A percentile compares a stretch with the other conserved stretches of the same genome.
phyloP scores from a whole-genome alignment of 805 yeast genomes.

The Torulaspora franciscae region DNA sequence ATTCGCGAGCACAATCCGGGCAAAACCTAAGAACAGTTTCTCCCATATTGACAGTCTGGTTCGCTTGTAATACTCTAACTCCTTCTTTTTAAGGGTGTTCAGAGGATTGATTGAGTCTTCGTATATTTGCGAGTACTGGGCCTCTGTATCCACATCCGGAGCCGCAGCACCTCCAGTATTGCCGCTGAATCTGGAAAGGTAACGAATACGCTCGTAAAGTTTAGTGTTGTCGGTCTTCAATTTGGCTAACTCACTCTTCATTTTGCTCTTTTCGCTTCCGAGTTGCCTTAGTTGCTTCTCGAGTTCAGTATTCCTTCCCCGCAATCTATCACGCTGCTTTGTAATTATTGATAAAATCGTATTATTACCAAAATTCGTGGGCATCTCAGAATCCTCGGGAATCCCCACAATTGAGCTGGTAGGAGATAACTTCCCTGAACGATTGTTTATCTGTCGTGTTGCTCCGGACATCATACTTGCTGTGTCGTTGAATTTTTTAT shows the following conservation, averaged over 20 bases:
- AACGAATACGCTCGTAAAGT: conserved; percentile 72
- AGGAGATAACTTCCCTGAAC: conserved; percentile 41
- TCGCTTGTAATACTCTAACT: conserved; percentile 62
- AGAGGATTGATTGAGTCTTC: conserved; percentile 80
- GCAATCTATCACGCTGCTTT: conserved; percentile 91
- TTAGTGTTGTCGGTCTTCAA: conserved; percentile 72
- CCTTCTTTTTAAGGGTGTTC: conserved; percentile 72
- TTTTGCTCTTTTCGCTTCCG: conserved; percentile 47
- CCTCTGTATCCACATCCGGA: conserved; percentile 46
- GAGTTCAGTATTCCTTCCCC: conserved; percentile 73
- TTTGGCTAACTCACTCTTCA: conserved; percentile 57
- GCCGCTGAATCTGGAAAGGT: conserved; percentile 48
- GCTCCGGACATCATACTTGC: conserved; percentile 64
- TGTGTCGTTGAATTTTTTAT: conserved; percentile 41
- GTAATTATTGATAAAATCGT: conserved; percentile 80
- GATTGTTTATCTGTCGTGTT: conserved; percentile 37
- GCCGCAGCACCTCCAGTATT: conserved; percentile 12
- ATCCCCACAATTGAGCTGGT: conserved; percentile 49
- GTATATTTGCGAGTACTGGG: conserved; percentile 56
- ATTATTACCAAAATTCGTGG: conserved; percentile 30
- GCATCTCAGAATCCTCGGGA: conserved; percentile 35
- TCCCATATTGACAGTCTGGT: conserved; percentile 74
- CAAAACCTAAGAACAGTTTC: conserved; percentile 64
- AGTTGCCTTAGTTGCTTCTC: conserved; percentile 74
- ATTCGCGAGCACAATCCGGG: conserved; percentile 71